These are phyloP conservation scores for Epicoccum sorghinum DNA, from an alignment of 2,329 filamentous ascomycete species.

Conservation along the genomic window DNA sequence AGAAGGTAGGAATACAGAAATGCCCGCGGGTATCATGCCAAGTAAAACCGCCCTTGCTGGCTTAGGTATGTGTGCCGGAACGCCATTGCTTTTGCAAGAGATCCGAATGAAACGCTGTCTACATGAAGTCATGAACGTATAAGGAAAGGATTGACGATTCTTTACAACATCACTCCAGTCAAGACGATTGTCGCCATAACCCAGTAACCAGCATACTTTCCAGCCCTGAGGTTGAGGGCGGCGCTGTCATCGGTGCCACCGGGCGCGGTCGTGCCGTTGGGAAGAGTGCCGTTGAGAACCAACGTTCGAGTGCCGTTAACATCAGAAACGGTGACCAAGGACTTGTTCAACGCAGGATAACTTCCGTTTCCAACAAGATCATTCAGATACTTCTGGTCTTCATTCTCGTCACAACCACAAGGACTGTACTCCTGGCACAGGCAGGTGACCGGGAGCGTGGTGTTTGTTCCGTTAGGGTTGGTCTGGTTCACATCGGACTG, in stretches of 20 bases:
- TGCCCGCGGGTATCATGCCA: neutral
- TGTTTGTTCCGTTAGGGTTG: constrained; percentile 39
- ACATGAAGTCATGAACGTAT: neutral
- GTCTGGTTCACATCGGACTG: constrained; percentile 49
- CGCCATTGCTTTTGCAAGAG: neutral
- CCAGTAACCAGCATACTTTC: constrained; percentile 48
- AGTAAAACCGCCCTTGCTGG: neutral
- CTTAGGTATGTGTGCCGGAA: neutral
- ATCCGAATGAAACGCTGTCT: neutral
- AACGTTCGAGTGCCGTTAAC: constrained; percentile 69
- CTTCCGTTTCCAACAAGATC: constrained; percentile 63
- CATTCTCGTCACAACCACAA: constrained; percentile 74
- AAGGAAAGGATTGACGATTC: neutral
- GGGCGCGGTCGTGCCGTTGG: constrained; percentile 59
- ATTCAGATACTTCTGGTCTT: constrained; percentile 63
- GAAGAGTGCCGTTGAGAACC: constrained; percentile 76
- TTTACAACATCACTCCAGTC: constrained; percentile 22
- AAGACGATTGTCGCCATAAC: constrained; percentile 47
- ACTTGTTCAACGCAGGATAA: constrained; percentile 64
- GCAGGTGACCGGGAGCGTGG: constrained; percentile 62
- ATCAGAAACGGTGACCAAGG: constrained; percentile 65
- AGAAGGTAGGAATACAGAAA: neutral
- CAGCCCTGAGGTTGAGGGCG: constrained; percentile 25
- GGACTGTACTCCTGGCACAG: constrained; percentile 62
- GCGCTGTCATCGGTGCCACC: constrained; percentile 45